Evolutionary conservation across 2,329 filamentous ascomycete genomes (phyloP).

Genomic region (Aspergillus sp.): DNA sequence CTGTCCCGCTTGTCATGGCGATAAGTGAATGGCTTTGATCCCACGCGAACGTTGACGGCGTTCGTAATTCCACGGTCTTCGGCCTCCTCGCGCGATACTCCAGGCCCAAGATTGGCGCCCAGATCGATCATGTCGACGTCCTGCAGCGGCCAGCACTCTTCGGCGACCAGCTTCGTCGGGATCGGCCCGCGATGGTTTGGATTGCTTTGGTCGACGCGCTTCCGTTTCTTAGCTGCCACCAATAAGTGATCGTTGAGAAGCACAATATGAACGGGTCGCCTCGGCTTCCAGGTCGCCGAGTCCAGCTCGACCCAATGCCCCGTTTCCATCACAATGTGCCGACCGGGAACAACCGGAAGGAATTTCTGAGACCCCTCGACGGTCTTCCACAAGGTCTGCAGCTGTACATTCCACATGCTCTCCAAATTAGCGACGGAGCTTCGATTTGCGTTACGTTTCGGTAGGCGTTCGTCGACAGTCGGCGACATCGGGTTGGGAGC

Average conservation of each 20-base stretch:
- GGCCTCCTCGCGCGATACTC: conserved; percentile 39
- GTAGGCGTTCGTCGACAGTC: conserved; percentile 51
- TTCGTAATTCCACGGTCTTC: conserved; percentile 67
- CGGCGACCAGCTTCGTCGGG: conserved; percentile 77
- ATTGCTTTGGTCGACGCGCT: conserved; percentile 68
- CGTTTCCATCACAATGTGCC: conserved; percentile 91
- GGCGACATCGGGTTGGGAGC: conserved; percentile 56
- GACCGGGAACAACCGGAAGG: conserved; percentile 82
- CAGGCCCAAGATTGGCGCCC: conserved; percentile 50
- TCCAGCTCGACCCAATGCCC: conserved; percentile 94
- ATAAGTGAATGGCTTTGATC: conserved; percentile 91
- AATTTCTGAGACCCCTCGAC: conserved; percentile 99
- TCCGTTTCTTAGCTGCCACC: conserved; percentile 89
- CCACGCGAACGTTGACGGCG: conserved; percentile 86
- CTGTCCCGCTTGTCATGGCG: conserved; percentile 79
- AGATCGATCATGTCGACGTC: conserved; percentile 94
- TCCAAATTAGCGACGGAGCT: conserved; percentile 80
- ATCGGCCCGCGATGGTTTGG: conserved; percentile 46
- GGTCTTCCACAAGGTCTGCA: conserved; percentile 86
- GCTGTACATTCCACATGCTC: conserved; percentile 65
- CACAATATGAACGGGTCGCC: conserved; percentile 85
- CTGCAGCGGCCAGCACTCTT: conserved; percentile 89
- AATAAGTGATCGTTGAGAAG: conserved; percentile 92
- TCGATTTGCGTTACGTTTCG: conserved; percentile 68
- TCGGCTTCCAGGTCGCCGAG: conserved; percentile 93